A percentile compares a stretch with the other conserved stretches of the same genome.
phyloP scores from a whole-genome alignment of 2,329 filamentous ascomycete genomes.

The Scolecobasidium constrictum region DNA sequence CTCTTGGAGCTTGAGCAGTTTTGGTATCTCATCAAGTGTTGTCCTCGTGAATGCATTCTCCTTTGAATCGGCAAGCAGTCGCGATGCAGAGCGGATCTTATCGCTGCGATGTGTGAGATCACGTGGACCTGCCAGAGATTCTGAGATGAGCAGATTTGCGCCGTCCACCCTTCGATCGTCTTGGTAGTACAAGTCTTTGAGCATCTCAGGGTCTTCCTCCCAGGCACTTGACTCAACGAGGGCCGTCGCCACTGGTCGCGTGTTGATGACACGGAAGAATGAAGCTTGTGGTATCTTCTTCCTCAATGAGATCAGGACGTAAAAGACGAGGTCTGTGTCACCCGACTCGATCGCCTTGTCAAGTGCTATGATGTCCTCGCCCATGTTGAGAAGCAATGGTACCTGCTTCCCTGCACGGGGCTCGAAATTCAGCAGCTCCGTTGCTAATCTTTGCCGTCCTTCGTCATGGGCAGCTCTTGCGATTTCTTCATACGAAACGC shows the following conservation, averaged over 20 bases:
- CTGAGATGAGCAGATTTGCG: slow-evolving; percentile 73
- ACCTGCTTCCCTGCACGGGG: slow-evolving; percentile 93
- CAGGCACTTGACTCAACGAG: slow-evolving; percentile 77
- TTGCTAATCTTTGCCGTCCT: slow-evolving; percentile 78
- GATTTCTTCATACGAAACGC: slow-evolving; percentile 92
- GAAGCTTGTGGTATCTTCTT: slow-evolving; percentile 80
- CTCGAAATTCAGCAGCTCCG: slow-evolving; percentile 84
- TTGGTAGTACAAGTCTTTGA: slow-evolving; percentile 96
- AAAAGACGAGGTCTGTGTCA: slow-evolving; percentile 86
- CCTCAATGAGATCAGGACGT: slow-evolving; percentile 77
- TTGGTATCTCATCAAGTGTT: slow-evolving; percentile 67
- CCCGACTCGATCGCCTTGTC: slow-evolving; percentile 96
- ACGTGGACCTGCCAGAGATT: slow-evolving; percentile 66
- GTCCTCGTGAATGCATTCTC: slow-evolving; percentile 65
- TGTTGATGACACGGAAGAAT: slow-evolving; percentile 88
- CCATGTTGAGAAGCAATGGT: slow-evolving; percentile 84
- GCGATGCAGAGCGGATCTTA: slow-evolving; percentile 78
- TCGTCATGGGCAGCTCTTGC: slow-evolving; percentile 90
- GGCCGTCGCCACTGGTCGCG: slow-evolving; percentile 72
- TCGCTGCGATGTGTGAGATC: slow-evolving; percentile 57
- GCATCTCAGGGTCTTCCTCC: slow-evolving; percentile 66
- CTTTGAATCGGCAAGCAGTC: slow-evolving; percentile 73
- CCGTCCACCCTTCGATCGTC: slow-evolving; percentile 86
- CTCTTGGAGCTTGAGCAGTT: slow-evolving; percentile 77
- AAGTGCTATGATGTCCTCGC: slow-evolving; percentile 86